A percentile compares a stretch with the other conserved stretches of the same genome.
Conservation (phyloP, 176 grass and related monocot genomes). For the Zoysia japonica region DNA sequence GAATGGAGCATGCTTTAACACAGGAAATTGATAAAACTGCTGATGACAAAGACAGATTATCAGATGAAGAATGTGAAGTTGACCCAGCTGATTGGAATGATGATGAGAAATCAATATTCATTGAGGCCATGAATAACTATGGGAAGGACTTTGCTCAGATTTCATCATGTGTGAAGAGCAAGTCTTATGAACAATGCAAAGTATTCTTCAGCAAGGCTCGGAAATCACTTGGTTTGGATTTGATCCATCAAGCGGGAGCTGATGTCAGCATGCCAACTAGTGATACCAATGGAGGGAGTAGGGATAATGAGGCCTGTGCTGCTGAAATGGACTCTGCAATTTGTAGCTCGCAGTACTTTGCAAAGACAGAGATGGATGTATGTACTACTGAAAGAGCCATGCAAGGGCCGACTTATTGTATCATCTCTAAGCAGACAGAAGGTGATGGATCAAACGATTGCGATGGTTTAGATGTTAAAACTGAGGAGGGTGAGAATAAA, state of each 20-base stretch:
- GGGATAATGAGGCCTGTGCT: conserved; percentile 65
- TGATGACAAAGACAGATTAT: conserved; percentile 59
- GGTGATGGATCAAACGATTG: conserved; percentile 28
- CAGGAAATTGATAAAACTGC: conserved; percentile 50
- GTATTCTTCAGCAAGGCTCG: conserved; percentile 93
- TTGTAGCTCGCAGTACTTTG: conserved; percentile 67
- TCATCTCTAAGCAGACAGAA: conserved; percentile 13
- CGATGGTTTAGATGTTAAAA: conserved; percentile 27
- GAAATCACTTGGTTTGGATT: conserved; percentile 80
- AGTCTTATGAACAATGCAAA: conserved; percentile 86
- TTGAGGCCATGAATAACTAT: conserved; percentile 64
- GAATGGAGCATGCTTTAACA: conserved; percentile 31
- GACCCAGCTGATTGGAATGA: conserved; percentile 81
- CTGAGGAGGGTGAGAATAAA: conserved; percentile 43
- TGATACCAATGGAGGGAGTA: conserved; percentile 60
- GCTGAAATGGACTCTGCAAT: conserved; percentile 68
- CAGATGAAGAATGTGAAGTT: conserved; percentile 76
- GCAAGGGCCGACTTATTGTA: conserved; percentile 30
- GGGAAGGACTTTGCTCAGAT: conserved; percentile 83
- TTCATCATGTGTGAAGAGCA: conserved; percentile 66
- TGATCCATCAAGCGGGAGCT: conserved; percentile 52
- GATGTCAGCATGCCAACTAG: conserved; percentile 41
- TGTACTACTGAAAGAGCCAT: conserved; percentile 35
- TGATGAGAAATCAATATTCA: conserved; percentile 75
- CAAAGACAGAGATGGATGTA: conserved; percentile 60